Evolutionary conservation across 1,284 basidiomycete species (phyloP).

Genomic region (Moniliella sp.): DNA sequence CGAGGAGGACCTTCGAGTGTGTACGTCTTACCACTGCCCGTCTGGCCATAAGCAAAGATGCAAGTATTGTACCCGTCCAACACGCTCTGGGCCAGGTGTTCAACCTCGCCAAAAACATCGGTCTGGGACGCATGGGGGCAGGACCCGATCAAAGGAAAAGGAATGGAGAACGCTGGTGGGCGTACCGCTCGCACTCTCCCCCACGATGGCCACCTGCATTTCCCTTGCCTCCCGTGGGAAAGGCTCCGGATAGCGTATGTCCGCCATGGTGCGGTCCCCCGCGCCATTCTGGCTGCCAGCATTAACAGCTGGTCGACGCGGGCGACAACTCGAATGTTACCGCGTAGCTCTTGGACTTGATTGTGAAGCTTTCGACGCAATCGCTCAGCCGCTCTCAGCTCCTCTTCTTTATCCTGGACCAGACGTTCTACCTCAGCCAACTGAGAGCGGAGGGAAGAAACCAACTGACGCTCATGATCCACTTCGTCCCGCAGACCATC

Average conservation of each 20-base stretch:
- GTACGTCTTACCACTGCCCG: constrained; percentile 48
- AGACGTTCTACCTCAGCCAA: too few relatives aligned
- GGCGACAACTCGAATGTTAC: constrained; percentile 76
- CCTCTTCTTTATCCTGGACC: constrained; percentile 45
- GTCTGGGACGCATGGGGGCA: constrained; percentile 57
- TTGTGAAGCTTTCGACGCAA: constrained; percentile 67
- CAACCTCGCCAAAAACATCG: constrained; percentile 78
- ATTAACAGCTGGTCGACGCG: constrained; percentile 51
- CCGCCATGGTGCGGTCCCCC: constrained; percentile 9
- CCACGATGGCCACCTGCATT: constrained; percentile 51
- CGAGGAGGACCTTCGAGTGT: constrained; percentile 75
- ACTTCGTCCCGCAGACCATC: too few relatives aligned
- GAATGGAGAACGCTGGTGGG: constrained; percentile 57
- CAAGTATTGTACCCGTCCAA: constrained; percentile 85
- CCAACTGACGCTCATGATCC: too few relatives aligned
- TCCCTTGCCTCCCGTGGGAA: constrained; percentile 40
- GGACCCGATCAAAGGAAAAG: constrained; percentile 71
- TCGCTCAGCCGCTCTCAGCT: constrained; percentile 50
- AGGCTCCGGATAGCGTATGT: constrained; percentile 22
- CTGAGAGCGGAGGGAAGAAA: too few relatives aligned
- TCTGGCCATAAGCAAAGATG: constrained; percentile 80
- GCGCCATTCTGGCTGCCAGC: neutral
- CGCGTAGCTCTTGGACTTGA: constrained; percentile 78
- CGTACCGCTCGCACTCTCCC: constrained; percentile 62
- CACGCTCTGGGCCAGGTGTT: constrained; percentile 69